A percentile compares a stretch with the other conserved stretches of the same genome.
Evolutionary conservation across 2,329 filamentous ascomycete genomes (phyloP).

Genomic region (Westerdykella sp.): DNA sequence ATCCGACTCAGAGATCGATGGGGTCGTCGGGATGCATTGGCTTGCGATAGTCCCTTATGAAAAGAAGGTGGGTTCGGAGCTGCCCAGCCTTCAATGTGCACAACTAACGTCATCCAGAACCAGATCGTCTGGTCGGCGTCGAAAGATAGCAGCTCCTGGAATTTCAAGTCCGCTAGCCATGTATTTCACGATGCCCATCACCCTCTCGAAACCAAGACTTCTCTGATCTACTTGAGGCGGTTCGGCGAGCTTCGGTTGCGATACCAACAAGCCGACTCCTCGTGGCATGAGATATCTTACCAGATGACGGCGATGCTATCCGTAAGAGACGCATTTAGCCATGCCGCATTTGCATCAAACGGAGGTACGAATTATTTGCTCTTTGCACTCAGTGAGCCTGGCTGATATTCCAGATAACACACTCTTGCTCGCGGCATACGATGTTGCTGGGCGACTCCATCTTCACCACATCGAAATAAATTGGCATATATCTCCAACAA

Average conservation of each 20-base stretch:
- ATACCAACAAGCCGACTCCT: constrained; percentile 67
- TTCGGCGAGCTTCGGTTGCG: constrained; percentile 69
- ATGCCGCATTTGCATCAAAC: constrained; percentile 51
- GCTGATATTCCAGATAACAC: constrained; percentile 35
- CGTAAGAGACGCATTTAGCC: constrained; percentile 45
- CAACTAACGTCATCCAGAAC: constrained; percentile 15
- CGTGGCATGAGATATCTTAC: constrained; percentile 65
- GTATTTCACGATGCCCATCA: constrained; percentile 67
- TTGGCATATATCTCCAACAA: constrained; percentile 60
- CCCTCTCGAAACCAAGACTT: constrained; percentile 63
- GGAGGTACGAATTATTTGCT: constrained; percentile 49
- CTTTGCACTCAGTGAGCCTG: background rate
- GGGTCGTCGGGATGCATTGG: constrained; percentile 83
- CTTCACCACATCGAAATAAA: constrained; percentile 67
- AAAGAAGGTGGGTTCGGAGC: constrained; percentile 26
- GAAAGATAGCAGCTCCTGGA: constrained; percentile 50
- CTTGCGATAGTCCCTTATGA: constrained; percentile 47
- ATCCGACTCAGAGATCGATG: constrained; percentile 64
- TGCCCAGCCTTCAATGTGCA: background rate
- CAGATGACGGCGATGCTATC: constrained; percentile 68
- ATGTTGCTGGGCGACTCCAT: constrained; percentile 64
- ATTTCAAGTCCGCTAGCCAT: constrained; percentile 61
- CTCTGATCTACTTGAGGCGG: constrained; percentile 69
- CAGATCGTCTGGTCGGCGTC: constrained; percentile 37
- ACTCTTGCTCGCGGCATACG: constrained; percentile 61